phyloP scores from a whole-genome alignment of 1,139 yeast species.

The Nadsonia commutata region DNA sequence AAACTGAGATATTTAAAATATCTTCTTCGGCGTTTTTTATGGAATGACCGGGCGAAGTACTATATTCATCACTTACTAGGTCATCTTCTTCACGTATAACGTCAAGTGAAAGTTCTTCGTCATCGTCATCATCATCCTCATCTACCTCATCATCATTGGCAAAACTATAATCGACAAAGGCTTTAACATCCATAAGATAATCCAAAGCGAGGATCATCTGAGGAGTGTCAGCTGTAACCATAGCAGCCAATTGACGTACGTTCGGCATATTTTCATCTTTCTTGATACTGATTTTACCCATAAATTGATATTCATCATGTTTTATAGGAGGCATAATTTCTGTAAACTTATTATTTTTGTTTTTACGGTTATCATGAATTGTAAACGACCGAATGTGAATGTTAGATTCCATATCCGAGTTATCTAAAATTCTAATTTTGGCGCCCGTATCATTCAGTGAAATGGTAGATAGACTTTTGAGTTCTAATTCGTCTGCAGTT shows the following conservation, averaged over 20 bases:
- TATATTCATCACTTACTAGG: conserved; percentile 1
- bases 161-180: conserved; percentile 38
- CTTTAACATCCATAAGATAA: conserved; percentile 62
- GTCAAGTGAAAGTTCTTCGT: conserved; percentile 7
- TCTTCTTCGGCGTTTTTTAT: neutral
- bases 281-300: conserved; percentile 18
- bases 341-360: conserved; percentile 52
- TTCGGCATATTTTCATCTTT: conserved; percentile 13
- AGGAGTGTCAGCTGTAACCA: conserved; percentile 68
- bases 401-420: conserved; percentile 45
- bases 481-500: conserved; percentile 18
- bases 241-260: conserved; percentile 33
- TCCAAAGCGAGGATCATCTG: conserved; percentile 71
- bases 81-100: conserved; percentile 2
- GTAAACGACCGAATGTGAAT: conserved; percentile 59
- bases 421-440: conserved; percentile 35
- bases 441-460: conserved; percentile 46
- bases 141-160: conserved; percentile 9
- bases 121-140: conserved; percentile 9
- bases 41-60: neutral
- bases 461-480: conserved; percentile 43
- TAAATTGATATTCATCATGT: conserved; percentile 57
- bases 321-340: conserved; percentile 64
- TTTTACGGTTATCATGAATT: conserved; percentile 56
- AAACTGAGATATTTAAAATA: conserved; percentile 28